Evolutionary conservation across 495 filamentous ascomycete genomes (phyloP).

Genomic region (Baudoinia panamericana): DNA sequence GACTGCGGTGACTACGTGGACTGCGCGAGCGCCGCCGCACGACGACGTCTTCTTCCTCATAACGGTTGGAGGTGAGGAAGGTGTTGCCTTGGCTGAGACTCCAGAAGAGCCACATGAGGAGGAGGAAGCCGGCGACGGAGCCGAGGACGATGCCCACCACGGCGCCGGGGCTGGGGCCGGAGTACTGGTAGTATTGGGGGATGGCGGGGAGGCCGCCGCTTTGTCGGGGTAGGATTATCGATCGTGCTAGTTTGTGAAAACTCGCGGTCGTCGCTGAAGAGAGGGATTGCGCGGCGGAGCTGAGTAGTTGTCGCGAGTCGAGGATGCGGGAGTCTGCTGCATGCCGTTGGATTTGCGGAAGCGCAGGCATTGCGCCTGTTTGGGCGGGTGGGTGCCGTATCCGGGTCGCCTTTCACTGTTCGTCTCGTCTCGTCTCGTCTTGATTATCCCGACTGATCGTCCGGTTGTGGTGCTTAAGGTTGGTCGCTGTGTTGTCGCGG

Average conservation of each 20-base stretch:
- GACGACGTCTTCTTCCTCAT: constrained; percentile 22
- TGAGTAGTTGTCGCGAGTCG: constrained; percentile 12
- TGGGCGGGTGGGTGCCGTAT: too few species aligned
- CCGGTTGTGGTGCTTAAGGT: too few species aligned
- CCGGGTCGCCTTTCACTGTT: too few species aligned
- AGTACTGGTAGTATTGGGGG: constrained; percentile 54
- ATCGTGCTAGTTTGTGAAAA: background rate
- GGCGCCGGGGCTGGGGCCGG: constrained; percentile 51
- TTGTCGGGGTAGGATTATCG: background rate
- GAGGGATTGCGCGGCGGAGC: constrained; percentile 1
- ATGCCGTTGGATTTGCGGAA: constrained; percentile 5
- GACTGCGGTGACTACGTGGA: constrained; percentile 17
- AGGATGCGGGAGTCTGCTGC: constrained; percentile 12
- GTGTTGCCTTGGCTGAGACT: constrained; percentile 17
- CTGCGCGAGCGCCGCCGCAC: constrained; percentile 16
- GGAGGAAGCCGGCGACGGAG: constrained; percentile 65
- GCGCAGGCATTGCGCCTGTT: constrained; percentile 17
- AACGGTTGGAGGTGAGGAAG: constrained; percentile 8
- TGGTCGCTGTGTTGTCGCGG: too few species aligned
- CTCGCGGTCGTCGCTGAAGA: background rate
- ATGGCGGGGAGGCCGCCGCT: constrained; percentile 29
- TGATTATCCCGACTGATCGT: too few species aligned
- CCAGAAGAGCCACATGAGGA: constrained; percentile 61
- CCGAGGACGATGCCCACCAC: constrained; percentile 80
- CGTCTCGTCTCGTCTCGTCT: too few species aligned